Base-by-base conservation (phyloP, 208 protist species). In the Histomonas meleagridis region DNA sequence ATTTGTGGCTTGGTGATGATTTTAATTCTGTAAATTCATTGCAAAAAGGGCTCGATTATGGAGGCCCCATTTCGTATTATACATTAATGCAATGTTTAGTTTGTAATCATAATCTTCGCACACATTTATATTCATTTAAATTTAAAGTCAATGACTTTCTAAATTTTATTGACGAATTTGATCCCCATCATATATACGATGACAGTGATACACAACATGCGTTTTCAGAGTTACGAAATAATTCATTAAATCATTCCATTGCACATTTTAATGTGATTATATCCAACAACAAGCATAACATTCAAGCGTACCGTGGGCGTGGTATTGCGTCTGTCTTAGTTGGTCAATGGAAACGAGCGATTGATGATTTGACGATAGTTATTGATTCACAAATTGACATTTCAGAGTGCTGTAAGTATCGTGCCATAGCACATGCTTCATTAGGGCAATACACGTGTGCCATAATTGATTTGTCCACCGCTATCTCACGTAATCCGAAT, bases 191-290 rank as follows among this genome's bases (percentile, higher is more conserved):
- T 57, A 32, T n/a, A 35, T 86, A 40, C 38, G 18, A 10, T 18
- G 76, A 86, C 55, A 86, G 38, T 35, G 76, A 86, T 86, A 23
- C 55, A 32, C 76, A 46, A 38, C 18, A 86, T 40, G 76, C 76
- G n/a, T 86, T 35, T 86, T 57, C 51, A 16, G 76, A 86, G 18
- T n/a, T 86, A 51, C 1, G 32, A 72, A 55, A n/a, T 38, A 53
- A 12, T 38, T 51, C 43, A 14, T 32, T 86, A 53, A 46, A 12
- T 1, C 16, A 26, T 1, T 40, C 76, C n/a, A 86, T 86, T 38
- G 38, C 76, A 38, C 76, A 86, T 55, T 86, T 86, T 48, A 51
- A 43, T 0, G 16, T 51, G 5, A 55, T 86, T 55, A 26, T 86
- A 7, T 7, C 76, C 5, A 46, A 51, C 9, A 46, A 86, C 38